A percentile compares a stretch with the other conserved stretches of the same genome.
phyloP scores from a whole-genome alignment of 1,284 basidiomycete genomes.

The Entoloma clypeatum region DNA sequence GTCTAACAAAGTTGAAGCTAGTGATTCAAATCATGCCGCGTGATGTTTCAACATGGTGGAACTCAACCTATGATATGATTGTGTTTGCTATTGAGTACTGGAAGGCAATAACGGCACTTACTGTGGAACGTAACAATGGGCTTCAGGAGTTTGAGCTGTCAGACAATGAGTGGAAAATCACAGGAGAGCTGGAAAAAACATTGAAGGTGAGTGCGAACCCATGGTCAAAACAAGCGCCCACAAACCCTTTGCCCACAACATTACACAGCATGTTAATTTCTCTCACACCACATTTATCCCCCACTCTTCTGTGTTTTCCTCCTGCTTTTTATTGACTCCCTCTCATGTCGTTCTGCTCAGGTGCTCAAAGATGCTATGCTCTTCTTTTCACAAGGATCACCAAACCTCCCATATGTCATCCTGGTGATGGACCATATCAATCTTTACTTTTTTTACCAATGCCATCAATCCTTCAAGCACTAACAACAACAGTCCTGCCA shows the following conservation, averaged over 20 bases:
- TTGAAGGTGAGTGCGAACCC: conserved; percentile 19
- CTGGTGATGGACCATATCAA: conserved; percentile 25
- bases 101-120: conserved; percentile 15
- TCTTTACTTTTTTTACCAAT: conserved; percentile 6
- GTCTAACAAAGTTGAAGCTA: conserved; percentile 14
- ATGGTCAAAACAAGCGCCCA: no score
- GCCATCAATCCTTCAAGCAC: conserved; percentile 6
- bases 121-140: conserved; percentile 11
- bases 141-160: conserved; percentile 17
- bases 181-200: conserved; percentile 20
- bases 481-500: no score
- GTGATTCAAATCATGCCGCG: conserved; percentile 19
- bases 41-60: conserved; percentile 31
- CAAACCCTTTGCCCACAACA: no score
- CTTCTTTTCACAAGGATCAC: conserved; percentile 22
- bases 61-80: conserved; percentile 29
- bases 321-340: neutral
- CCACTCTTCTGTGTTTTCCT: neutral
- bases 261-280: neutral
- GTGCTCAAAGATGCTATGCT: conserved; percentile 25
- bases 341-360: conserved; percentile 9
- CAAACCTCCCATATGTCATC: conserved; percentile 26
- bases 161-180: conserved; percentile 17
- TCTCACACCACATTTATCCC: neutral
- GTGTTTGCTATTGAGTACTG: conserved; percentile 20